Conservation (phyloP, 2,329 filamentous ascomycete species). For the Metarhizium humberi region DNA sequence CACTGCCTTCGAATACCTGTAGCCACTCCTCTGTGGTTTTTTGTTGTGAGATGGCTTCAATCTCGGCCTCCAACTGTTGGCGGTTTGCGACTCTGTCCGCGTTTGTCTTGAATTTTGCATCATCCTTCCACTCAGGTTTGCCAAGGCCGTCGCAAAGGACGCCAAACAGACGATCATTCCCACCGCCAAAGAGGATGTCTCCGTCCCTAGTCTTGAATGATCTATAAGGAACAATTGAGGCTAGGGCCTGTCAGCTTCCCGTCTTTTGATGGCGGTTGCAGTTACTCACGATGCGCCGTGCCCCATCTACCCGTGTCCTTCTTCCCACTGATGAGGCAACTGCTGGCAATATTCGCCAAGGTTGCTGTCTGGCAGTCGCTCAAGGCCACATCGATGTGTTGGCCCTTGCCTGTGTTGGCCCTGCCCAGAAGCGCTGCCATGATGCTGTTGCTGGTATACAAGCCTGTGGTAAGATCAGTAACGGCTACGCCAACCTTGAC, state of each 20-base stretch:
- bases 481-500: slow-evolving; percentile 98
- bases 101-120: slow-evolving; percentile 52
- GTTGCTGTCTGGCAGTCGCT: slow-evolving; percentile 95
- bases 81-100: slow-evolving; percentile 59
- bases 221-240: slow-evolving; percentile 94
- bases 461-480: slow-evolving; percentile 86
- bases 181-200: slow-evolving; percentile 61
- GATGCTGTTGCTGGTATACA: slow-evolving; percentile 92
- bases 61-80: slow-evolving; percentile 65
- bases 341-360: slow-evolving; percentile 90
- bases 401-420: slow-evolving; percentile 65
- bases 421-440: slow-evolving; percentile 85
- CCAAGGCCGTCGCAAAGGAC: slow-evolving; percentile 53
- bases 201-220: slow-evolving; percentile 69
- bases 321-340: slow-evolving; percentile 77
- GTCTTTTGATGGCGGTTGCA: not conserved
- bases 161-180: slow-evolving; percentile 62
- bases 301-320: slow-evolving; percentile 89
- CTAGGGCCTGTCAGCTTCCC: slow-evolving; percentile 29
- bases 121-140: slow-evolving; percentile 48
- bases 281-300: slow-evolving; percentile 75
- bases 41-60: slow-evolving; percentile 64
- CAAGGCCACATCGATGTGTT: slow-evolving; percentile 84
- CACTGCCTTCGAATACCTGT: slow-evolving; percentile 74
- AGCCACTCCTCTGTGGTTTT: slow-evolving; percentile 88